Base-by-base conservation (phyloP, 768 basidiomycete genomes). In the Rhizopogon sp. region DNA sequence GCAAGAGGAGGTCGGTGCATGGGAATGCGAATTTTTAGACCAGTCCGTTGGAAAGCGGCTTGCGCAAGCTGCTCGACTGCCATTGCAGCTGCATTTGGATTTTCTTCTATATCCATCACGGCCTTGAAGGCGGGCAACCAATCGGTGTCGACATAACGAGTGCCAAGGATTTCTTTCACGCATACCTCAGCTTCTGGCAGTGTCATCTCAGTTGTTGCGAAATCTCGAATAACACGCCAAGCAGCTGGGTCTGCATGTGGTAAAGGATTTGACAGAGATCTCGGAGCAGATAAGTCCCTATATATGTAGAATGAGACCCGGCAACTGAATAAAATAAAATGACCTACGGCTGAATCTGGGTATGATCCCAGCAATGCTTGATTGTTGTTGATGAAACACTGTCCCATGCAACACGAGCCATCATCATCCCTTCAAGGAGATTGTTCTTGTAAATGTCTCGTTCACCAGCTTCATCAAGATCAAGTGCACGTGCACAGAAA, bases 161-260 rank as follows among this genome's bases (percentile, higher is more conserved):
- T 55, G 2, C 61, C 61, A 42, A 61, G 50, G 17, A 46, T 45
- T 16, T 43, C 46, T 22, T 46, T 14, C 8, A 64, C 53, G 4
- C 7, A 11, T 6, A 43, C 37, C 50, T 62, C 59, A 9, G 52
- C 59, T 16, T 56, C 22, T n/a, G 56, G 59, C 14, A 62, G 43
- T 9, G 28, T 35, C 59, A 62, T 60, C 8, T 56, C 50, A 16
- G 44, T 57, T 25, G 51, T 51, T 10, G 61, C 61, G 55, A 60
- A 64, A 7, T 57, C 50, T 17, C 25, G 53, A 17, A 57, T 14
- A 39, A 53, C 39, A 20, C 49, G 39, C 56, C 52, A 57, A 7
- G 51, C 53, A 39, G 39, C 31, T 22, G 51, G 39, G 40, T 51
- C 11, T 41, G 50, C 50, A 29, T 51, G 33, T 47, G 45, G 29